phyloP scores from a whole-genome alignment of 306 rosid genomes.

The Styphnolobium japonicum region DNA sequence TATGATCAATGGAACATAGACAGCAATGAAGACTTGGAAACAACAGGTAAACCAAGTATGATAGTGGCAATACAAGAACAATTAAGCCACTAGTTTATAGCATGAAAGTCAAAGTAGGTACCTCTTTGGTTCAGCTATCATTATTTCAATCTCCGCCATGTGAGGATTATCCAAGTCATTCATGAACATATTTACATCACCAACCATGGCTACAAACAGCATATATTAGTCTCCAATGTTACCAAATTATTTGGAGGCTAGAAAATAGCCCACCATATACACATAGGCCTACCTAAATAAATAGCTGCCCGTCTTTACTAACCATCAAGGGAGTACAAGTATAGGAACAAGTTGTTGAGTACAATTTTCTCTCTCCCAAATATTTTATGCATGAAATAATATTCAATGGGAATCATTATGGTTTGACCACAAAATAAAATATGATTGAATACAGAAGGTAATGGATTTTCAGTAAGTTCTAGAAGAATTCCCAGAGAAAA shows the following conservation, averaged over 20 bases:
- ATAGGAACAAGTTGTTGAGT: neutral
- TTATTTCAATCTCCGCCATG: conserved; percentile 85
- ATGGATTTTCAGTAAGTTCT: neutral
- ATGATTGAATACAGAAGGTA: neutral
- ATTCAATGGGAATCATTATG: neutral
- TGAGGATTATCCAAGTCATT: conserved; percentile 69
- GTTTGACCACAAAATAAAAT: neutral
- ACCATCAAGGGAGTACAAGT: neutral
- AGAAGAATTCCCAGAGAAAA: neutral
- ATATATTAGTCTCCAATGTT: conserved; percentile 18
- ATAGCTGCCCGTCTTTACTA: neutral
- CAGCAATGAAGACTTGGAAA: neutral
- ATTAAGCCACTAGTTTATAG: conserved; percentile 13
- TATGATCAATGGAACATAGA: neutral
- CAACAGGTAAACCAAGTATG: neutral
- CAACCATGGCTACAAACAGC: conserved; percentile 74
- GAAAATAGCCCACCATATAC: neutral
- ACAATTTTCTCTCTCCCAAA: neutral
- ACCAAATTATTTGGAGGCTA: neutral
- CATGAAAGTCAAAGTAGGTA: conserved; percentile 32
- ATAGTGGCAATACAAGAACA: neutral
- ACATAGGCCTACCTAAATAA: neutral
- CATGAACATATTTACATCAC: conserved; percentile 94
- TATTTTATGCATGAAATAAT: neutral
- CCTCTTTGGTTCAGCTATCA: conserved; percentile 91